phyloP scores from a whole-genome alignment of 148 eudicot species.

The Polygonum aviculare region DNA sequence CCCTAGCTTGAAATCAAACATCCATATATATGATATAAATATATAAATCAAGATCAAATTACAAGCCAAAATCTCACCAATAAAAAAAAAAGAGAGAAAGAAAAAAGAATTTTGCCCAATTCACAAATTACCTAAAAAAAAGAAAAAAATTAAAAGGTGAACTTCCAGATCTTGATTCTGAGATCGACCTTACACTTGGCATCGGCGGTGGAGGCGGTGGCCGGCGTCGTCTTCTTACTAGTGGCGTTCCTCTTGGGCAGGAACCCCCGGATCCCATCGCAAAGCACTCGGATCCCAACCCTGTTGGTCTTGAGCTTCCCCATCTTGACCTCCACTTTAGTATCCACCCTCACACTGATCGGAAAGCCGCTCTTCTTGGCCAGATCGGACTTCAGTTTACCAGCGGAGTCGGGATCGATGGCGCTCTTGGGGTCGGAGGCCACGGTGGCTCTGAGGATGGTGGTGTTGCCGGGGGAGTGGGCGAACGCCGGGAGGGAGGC shows the following conservation, averaged over 20 bases:
- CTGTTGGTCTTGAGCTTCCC: constrained; percentile 55
- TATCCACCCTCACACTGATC: constrained; percentile 39
- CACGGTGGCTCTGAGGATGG: constrained; percentile 28
- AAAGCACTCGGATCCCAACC: constrained; percentile 60
- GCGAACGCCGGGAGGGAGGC: constrained; percentile 39
- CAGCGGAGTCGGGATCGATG: constrained; percentile 41
- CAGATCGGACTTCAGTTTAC: constrained; percentile 42
- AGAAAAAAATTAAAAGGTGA: constrained; percentile 37
- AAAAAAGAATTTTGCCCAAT: background rate
- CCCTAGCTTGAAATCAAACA: background rate
- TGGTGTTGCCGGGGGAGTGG: constrained; percentile 27
- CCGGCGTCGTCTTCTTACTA: constrained; percentile 22
- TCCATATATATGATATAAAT: background rate
- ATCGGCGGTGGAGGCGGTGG: constrained; percentile 25
- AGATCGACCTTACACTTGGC: constrained; percentile 92
- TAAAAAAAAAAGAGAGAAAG: background rate
- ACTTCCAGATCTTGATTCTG: constrained; percentile 88
- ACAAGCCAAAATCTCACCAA: background rate
- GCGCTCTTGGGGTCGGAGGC: constrained; percentile 1
- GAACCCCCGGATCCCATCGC: constrained; percentile 49
- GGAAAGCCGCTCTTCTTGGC: constrained; percentile 48
- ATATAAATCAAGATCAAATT: background rate
- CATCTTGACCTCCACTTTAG: constrained; percentile 44
- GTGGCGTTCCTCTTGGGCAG: constrained; percentile 47
- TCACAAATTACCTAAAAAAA: background rate